Evolutionary conservation across 768 basidiomycete genomes (phyloP).

Genomic region (Kwoniella bestiolae): DNA sequence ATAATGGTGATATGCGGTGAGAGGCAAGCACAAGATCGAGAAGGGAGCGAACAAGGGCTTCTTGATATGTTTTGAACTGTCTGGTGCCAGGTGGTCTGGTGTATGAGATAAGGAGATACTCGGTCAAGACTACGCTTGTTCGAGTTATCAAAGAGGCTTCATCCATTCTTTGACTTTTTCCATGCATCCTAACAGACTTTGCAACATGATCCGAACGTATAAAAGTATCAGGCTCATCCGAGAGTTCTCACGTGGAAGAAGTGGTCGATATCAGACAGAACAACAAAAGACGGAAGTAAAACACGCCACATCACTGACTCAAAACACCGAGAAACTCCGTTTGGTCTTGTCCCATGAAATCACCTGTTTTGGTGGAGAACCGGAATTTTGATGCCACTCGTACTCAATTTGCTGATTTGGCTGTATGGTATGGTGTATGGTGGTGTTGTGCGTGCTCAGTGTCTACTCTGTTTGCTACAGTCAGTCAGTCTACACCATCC

Average conservation of each 20-base stretch:
- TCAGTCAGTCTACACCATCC: not conserved
- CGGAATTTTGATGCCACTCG: no score
- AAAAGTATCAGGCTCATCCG: not conserved
- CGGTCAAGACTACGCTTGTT: no score
- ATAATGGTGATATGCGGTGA: constrained; percentile 4
- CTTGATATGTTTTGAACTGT: no score
- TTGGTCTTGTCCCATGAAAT: not conserved
- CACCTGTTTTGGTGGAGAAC: not conserved
- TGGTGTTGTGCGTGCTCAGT: not conserved
- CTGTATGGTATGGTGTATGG: not conserved
- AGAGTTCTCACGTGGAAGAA: not conserved
- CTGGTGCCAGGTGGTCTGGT: no score
- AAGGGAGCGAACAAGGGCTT: no score
- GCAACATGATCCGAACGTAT: not conserved
- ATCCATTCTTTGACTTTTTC: not conserved
- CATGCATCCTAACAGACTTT: not conserved
- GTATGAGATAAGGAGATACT: no score
- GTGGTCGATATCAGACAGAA: not conserved
- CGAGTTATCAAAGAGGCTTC: not conserved
- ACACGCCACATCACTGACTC: not conserved
- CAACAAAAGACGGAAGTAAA: not conserved
- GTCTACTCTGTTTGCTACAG: not conserved
- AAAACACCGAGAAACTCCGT: constrained; percentile 51
- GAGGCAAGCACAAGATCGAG: no score
- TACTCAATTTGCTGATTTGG: no score